phyloP scores from a whole-genome alignment of 768 basidiomycete species.

The Termitomyces titanicus region DNA sequence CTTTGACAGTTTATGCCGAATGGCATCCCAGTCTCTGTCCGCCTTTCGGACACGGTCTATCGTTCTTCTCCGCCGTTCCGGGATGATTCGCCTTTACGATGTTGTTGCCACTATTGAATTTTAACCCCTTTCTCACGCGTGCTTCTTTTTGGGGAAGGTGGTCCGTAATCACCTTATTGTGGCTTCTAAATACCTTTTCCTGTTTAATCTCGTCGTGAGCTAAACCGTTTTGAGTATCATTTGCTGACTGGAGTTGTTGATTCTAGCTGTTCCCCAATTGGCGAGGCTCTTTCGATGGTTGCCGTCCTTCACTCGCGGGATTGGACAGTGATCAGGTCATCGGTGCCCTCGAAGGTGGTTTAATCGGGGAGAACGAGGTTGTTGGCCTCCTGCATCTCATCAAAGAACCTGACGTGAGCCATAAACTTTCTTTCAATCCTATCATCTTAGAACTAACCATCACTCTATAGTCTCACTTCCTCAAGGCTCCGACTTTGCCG shows the following conservation, averaged over 20 bases:
- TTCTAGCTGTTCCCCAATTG: slow-evolving; percentile 76
- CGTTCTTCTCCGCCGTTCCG: background rate
- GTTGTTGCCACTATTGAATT: background rate
- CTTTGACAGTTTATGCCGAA: background rate
- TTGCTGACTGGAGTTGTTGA: background rate
- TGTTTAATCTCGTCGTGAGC: background rate
- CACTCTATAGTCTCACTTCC: slow-evolving; percentile 66
- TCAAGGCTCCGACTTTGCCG: slow-evolving; percentile 80
- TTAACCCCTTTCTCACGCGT: background rate
- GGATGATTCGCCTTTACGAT: background rate
- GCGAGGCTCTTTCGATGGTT: slow-evolving; percentile 71
- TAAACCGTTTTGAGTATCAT: background rate
- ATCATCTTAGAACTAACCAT: slow-evolving; percentile 10
- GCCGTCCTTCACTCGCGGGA: slow-evolving; percentile 63
- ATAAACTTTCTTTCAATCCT: background rate
- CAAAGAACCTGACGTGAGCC: slow-evolving; percentile 69
- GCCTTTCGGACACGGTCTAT: background rate
- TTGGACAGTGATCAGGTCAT: slow-evolving; percentile 56
- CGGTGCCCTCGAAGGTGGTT: slow-evolving; percentile 56
- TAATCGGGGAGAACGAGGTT: slow-evolving; percentile 67
- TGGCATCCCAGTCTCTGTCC: background rate
- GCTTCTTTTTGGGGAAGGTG: background rate
- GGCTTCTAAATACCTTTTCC: background rate
- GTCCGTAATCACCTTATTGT: background rate
- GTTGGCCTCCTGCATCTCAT: slow-evolving; percentile 66